These are phyloP conservation scores for Phytophthora constricta DNA, from an alignment of 352 stramenopile genomes.

Conservation along the genomic window DNA sequence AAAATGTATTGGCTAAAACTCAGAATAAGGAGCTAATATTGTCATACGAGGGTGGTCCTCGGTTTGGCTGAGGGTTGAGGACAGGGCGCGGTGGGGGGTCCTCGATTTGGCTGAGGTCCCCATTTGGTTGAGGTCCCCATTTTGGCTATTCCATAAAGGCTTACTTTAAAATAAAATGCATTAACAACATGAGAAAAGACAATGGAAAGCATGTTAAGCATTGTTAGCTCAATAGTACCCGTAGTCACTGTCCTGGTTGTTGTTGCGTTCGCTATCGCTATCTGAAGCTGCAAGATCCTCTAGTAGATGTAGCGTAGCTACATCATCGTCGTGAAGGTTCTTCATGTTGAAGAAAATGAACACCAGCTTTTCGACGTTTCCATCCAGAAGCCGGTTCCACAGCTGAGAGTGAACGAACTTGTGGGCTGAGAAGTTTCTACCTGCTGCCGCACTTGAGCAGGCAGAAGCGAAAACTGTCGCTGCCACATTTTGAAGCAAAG, in stretches of 20 bases:
- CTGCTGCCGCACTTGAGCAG: neutral
- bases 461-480: neutral
- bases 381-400: neutral
- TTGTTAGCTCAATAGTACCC: neutral
- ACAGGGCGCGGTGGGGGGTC: neutral
- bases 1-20: neutral
- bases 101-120: neutral
- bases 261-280: neutral
- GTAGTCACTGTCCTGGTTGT: conserved; percentile 5
- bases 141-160: neutral
- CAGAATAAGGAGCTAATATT: neutral
- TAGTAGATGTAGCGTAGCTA: neutral
- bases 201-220: neutral
- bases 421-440: conserved; percentile 4
- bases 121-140: neutral
- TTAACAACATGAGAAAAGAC: neutral
- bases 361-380: neutral
- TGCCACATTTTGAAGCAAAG: neutral
- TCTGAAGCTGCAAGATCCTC: neutral
- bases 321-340: neutral
- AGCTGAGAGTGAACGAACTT: neutral
- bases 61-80: neutral
- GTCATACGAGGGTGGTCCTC: neutral
- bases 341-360: conserved; percentile 6
- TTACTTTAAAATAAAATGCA: too few species aligned